These are phyloP conservation scores for Penicillium ochrochloron DNA, from an alignment of 495 filamentous ascomycete genomes.

Conservation along the genomic window DNA sequence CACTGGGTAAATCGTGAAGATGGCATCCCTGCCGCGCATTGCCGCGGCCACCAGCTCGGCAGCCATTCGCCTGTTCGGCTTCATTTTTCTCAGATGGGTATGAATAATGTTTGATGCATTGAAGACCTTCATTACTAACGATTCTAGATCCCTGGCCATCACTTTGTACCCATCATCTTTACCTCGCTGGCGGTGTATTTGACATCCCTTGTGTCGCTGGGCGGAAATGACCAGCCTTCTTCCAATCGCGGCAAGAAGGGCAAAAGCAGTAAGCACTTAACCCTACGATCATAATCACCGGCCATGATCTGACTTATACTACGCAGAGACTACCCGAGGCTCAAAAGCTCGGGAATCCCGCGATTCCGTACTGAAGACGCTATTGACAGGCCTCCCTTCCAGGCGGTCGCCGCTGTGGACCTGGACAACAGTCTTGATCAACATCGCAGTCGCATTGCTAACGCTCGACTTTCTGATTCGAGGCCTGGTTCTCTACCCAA, in stretches of 20 bases:
- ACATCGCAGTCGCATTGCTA: conserved; percentile 65
- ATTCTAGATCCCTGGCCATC: conserved; percentile 64
- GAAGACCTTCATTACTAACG: conserved; percentile 11
- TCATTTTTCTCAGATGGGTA: conserved; percentile 90
- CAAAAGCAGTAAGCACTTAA: conserved; percentile 16
- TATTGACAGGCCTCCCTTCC: conserved; percentile 78
- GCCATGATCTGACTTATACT: neutral
- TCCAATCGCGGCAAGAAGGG: conserved; percentile 12
- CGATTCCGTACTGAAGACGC: conserved; percentile 56
- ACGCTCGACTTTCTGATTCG: conserved; percentile 76
- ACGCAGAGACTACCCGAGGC: conserved; percentile 8
- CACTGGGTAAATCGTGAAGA: conserved; percentile 18
- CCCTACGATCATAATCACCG: neutral
- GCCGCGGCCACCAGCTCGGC: conserved; percentile 60
- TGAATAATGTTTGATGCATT: conserved; percentile 13
- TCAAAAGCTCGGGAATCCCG: conserved; percentile 14
- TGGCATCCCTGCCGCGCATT: conserved; percentile 36
- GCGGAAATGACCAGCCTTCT: conserved; percentile 9
- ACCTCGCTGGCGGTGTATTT: conserved; percentile 75
- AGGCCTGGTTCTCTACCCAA: conserved; percentile 67
- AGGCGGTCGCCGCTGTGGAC: conserved; percentile 60
- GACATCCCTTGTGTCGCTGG: conserved; percentile 60
- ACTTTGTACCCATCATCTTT: conserved; percentile 67
- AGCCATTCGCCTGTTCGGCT: conserved; percentile 62
- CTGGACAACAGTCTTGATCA: conserved; percentile 69